phyloP scores from a whole-genome alignment of 345 rosid genomes.

The Anacardium occidentale region DNA sequence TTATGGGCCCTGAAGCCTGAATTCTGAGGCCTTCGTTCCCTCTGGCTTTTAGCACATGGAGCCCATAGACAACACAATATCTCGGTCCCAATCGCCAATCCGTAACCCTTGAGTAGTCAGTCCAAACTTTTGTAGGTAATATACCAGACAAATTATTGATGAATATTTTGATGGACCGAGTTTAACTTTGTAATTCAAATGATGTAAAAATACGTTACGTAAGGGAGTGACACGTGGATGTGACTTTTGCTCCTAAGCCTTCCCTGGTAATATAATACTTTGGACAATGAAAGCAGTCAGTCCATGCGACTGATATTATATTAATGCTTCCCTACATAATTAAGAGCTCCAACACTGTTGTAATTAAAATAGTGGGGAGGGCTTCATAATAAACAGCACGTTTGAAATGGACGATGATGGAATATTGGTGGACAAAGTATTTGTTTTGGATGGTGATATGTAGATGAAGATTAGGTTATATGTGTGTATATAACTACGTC shows the following conservation, averaged over 20 bases:
- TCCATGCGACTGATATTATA: too few species aligned
- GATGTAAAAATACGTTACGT: too few species aligned
- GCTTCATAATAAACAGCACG: neutral
- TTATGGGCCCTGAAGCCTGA: neutral
- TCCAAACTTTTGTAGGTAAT: slow-evolving; percentile 9
- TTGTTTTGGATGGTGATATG: slow-evolving; percentile 3
- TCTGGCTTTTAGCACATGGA: neutral
- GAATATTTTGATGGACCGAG: too few species aligned
- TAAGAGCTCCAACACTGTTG: neutral
- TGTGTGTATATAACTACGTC: neutral
- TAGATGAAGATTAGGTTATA: neutral
- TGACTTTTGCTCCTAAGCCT: slow-evolving; percentile 15
- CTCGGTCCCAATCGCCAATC: neutral
- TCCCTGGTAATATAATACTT: too few species aligned
- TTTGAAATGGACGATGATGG: neutral
- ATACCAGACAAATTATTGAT: neutral
- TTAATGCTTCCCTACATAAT: too few species aligned
- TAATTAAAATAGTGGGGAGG: neutral
- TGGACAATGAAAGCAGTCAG: too few species aligned
- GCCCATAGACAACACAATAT: neutral
- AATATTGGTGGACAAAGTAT: neutral
- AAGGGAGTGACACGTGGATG: neutral
- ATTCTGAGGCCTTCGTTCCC: neutral
- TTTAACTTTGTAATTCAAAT: too few species aligned
- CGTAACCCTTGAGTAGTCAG: neutral